Evolutionary conservation across 1,284 basidiomycete genomes (phyloP).

Genomic region (Ceratobasidium sp.): DNA sequence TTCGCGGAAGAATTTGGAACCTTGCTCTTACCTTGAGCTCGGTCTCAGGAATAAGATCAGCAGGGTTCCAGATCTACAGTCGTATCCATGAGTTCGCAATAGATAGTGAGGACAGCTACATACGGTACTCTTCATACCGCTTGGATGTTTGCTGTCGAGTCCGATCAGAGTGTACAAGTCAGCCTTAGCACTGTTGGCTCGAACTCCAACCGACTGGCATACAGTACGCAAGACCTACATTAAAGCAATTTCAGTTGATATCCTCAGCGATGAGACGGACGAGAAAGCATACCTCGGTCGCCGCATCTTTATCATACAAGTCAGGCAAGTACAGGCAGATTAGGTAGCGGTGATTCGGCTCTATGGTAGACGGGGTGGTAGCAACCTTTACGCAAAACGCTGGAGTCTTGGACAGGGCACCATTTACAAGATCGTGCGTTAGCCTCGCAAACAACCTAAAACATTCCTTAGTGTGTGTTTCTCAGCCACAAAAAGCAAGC

Average conservation of each 20-base stretch:
- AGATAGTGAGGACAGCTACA: slow-evolving; percentile 8
- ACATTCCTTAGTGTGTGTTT: slow-evolving; percentile 63
- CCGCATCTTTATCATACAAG: slow-evolving; percentile 69
- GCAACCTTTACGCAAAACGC: slow-evolving; percentile 70
- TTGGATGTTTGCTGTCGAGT: slow-evolving; percentile 76
- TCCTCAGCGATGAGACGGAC: neutral
- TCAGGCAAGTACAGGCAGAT: slow-evolving; percentile 77
- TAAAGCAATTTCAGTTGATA: neutral
- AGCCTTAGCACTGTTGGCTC: slow-evolving; percentile 72
- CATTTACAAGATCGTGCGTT: slow-evolving; percentile 68
- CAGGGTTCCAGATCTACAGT: slow-evolving; percentile 71
- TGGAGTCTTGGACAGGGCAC: slow-evolving; percentile 66
- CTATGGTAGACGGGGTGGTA: slow-evolving; percentile 63
- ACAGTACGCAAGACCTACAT: slow-evolving; percentile 1
- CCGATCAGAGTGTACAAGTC: slow-evolving; percentile 72
- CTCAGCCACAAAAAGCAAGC: slow-evolving; percentile 57
- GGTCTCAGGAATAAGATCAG: slow-evolving; percentile 64
- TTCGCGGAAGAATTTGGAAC: slow-evolving; percentile 56
- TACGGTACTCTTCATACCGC: slow-evolving; percentile 75
- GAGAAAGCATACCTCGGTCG: slow-evolving; percentile 61
- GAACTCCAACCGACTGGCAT: slow-evolving; percentile 18
- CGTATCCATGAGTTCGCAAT: neutral
- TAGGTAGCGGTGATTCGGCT: slow-evolving; percentile 66
- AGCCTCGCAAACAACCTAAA: slow-evolving; percentile 14
- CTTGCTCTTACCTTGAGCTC: slow-evolving; percentile 65